Evolutionary conservation across 75 land plant genomes (phyloP).

Genomic region (Azolla pinnata): DNA sequence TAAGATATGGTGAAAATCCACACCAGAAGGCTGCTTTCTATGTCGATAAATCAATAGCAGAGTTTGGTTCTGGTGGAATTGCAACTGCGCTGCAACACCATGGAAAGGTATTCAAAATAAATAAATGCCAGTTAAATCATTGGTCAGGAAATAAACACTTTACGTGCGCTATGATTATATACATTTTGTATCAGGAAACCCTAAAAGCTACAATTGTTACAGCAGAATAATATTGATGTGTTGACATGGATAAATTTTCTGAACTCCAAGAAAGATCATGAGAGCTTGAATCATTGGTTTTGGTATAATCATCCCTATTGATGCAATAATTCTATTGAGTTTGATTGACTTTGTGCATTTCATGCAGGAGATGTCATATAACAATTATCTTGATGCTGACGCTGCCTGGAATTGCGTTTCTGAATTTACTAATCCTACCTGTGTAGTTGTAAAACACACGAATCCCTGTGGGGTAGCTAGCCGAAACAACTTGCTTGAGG

Average conservation of each 20-base stretch:
- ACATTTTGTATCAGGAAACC: too few relatives aligned
- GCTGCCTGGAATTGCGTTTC: slow-evolving; percentile 99
- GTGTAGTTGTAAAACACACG: slow-evolving; percentile 97
- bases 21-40: slow-evolving; percentile 98
- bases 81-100: slow-evolving; percentile 93
- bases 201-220: too few relatives aligned
- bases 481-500: slow-evolving; percentile 71
- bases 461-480: slow-evolving; percentile 99
- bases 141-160: too few relatives aligned
- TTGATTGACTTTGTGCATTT: slow-evolving; percentile 2
- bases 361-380: slow-evolving; percentile 98
- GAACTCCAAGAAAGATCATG: too few relatives aligned
- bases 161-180: too few relatives aligned
- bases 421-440: slow-evolving; percentile 73
- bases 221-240: too few relatives aligned
- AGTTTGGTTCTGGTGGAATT: slow-evolving; percentile 83
- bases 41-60: slow-evolving; percentile 63
- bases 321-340: not conserved
- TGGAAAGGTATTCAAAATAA: slow-evolving; percentile 79
- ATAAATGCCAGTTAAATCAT: too few relatives aligned
- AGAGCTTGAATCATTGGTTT: too few relatives aligned
- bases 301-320: too few relatives aligned
- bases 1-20: slow-evolving; percentile 99
- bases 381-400: slow-evolving; percentile 97
- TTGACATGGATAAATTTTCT: too few relatives aligned